phyloP scores from a whole-genome alignment of 164 flowering plant species.

The Aristolochia contorta region DNA sequence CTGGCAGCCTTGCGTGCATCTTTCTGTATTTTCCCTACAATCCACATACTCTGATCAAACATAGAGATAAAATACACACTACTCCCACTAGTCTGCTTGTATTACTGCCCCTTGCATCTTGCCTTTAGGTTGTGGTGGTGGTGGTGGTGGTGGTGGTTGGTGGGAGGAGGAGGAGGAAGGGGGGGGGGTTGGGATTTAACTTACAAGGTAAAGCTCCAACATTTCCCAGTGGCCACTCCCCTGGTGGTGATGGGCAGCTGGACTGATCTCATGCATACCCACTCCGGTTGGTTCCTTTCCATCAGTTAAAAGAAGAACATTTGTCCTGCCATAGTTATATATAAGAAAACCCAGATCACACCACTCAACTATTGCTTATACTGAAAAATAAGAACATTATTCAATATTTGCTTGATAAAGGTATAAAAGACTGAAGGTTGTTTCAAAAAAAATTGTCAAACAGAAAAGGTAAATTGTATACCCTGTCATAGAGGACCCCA shows the following conservation, averaged over 20 bases:
- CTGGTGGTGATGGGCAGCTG: constrained; percentile 23
- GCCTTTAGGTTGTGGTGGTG: no score
- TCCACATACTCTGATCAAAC: neutral
- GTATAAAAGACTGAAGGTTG: no score
- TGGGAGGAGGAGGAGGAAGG: no score
- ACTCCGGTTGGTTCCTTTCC: constrained; percentile 29
- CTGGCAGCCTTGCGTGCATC: constrained; percentile 68
- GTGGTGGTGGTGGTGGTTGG: no score
- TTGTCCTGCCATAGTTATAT: constrained; percentile 24
- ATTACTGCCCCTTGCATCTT: no score
- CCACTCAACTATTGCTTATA: no score
- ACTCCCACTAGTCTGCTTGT: no score
- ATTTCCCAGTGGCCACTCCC: constrained; percentile 61
- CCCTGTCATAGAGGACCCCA: constrained; percentile 29
- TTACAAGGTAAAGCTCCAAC: constrained; percentile 75
- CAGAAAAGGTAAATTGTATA: constrained; percentile 12
- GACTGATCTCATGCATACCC: constrained; percentile 27
- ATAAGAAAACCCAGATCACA: no score
- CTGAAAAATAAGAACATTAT: no score
- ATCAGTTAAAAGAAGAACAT: constrained; percentile 47
- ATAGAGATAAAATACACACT: neutral
- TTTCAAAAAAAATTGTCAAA: no score
- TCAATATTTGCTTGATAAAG: no score
- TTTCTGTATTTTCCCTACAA: constrained; percentile 65
- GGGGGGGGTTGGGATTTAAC: constrained; percentile 16